Conservation (phyloP, 495 filamentous ascomycete genomes). For the Amniculicola lignicola region DNA sequence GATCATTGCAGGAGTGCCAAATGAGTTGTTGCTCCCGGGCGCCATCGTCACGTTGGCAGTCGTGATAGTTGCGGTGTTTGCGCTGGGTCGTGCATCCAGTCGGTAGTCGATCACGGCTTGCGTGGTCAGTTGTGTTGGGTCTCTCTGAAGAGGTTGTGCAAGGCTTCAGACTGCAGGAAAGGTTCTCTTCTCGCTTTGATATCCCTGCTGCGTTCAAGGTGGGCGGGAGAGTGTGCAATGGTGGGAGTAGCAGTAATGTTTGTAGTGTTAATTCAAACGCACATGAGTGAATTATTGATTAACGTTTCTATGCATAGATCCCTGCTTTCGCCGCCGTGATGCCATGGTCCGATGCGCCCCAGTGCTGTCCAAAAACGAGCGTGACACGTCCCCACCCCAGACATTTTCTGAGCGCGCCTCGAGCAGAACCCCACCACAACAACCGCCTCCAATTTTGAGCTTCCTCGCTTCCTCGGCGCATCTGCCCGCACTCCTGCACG, state of each 20-base stretch:
- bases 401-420: conserved; percentile 9
- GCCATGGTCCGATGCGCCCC: too few relatives aligned
- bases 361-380: too few relatives aligned
- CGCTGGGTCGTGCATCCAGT: conserved; percentile 72
- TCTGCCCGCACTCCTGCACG: conserved; percentile 7
- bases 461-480: too few relatives aligned
- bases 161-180: conserved; percentile 8
- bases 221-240: too few relatives aligned
- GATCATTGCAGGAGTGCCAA: conserved; percentile 85
- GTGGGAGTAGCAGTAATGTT: conserved; percentile 3
- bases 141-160: not conserved
- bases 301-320: too few relatives aligned
- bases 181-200: conserved; percentile 16
- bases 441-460: conserved; percentile 19
- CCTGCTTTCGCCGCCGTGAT: too few relatives aligned
- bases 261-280: too few relatives aligned
- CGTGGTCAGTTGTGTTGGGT: not conserved
- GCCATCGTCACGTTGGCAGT: conserved; percentile 93
- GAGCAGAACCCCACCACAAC: conserved; percentile 29
- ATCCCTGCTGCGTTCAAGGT: too few relatives aligned
- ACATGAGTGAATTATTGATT: too few relatives aligned
- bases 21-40: conserved; percentile 88
- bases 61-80: conserved; percentile 89
- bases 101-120: conserved; percentile 44
- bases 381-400: conserved; percentile 11